Conservation (phyloP, 805 yeast genomes). For the Hyphopichia homilentoma region DNA sequence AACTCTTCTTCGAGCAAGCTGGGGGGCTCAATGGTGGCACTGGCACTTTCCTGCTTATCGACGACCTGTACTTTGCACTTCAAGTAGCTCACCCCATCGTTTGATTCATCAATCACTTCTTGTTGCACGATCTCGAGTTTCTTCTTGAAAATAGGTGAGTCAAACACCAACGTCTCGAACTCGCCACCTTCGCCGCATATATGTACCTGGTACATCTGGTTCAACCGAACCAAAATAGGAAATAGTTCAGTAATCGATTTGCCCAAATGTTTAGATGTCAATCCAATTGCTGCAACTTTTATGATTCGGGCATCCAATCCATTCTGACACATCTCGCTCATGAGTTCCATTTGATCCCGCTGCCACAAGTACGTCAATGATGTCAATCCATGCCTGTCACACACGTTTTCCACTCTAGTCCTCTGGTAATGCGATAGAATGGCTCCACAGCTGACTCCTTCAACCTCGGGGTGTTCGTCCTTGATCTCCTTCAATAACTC, state of each 20-base stretch:
- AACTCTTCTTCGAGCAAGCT: constrained; percentile 40
- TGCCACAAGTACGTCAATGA: constrained; percentile 87
- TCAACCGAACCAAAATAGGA: constrained; percentile 55
- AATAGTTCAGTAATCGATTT: constrained; percentile 58
- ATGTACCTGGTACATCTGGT: constrained; percentile 73
- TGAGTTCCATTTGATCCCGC: constrained; percentile 70
- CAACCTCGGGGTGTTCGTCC: constrained; percentile 59
- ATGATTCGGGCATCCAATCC: constrained; percentile 75
- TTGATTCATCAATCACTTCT: constrained; percentile 43
- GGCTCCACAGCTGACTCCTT: constrained; percentile 94
- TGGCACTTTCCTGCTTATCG: constrained; percentile 28
- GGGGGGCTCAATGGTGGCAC: constrained; percentile 21
- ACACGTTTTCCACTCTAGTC: constrained; percentile 88
- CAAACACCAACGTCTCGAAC: constrained; percentile 88
- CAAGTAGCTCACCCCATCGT: constrained; percentile 70
- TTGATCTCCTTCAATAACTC: constrained; percentile 48
- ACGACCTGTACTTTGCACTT: constrained; percentile 48
- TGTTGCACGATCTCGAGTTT: constrained; percentile 40
- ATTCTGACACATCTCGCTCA: constrained; percentile 75
- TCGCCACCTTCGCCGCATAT: constrained; percentile 99
- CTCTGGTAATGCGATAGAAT: constrained; percentile 94
- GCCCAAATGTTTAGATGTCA: constrained; percentile 65
- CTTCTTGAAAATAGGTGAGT: constrained; percentile 79
- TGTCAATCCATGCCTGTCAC: constrained; percentile 64
- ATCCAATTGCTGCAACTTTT: constrained; percentile 92